phyloP scores from a whole-genome alignment of 345 rosid genomes.

The Acer yangbiense region DNA sequence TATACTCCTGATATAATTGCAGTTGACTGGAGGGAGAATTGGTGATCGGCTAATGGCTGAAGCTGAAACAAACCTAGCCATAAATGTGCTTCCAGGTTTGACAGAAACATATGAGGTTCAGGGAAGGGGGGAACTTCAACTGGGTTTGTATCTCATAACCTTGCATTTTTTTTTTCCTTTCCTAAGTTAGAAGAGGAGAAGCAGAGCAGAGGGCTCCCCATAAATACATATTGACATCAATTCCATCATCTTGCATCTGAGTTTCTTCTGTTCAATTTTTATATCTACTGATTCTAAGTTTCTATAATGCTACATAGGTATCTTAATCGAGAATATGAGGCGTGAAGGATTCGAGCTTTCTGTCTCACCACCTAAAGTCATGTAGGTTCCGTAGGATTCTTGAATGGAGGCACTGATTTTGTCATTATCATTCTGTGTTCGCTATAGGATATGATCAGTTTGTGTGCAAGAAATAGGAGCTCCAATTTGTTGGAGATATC shows the following conservation, averaged over 20 bases:
- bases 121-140: conserved; percentile 99
- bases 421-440: conserved; percentile 1
- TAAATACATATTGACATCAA: not conserved
- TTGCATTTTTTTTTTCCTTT: conserved; percentile 17
- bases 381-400: conserved; percentile 54
- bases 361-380: conserved; percentile 96
- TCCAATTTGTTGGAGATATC: not conserved
- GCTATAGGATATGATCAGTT: not conserved
- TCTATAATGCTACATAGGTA: conserved; percentile 54
- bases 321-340: conserved; percentile 98
- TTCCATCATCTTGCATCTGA: not conserved
- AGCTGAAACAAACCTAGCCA: conserved; percentile 98
- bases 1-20: conserved; percentile 28
- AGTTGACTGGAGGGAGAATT: conserved; percentile 94
- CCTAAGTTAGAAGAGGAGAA: not conserved
- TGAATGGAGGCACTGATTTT: conserved; percentile 9
- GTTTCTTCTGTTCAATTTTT: not conserved
- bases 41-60: conserved; percentile 89
- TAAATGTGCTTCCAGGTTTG: conserved; percentile 84
- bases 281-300: conserved; percentile 21
- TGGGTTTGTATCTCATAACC: conserved; percentile 55
- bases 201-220: not conserved
- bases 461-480: not conserved
- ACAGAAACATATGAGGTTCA: conserved; percentile 95
- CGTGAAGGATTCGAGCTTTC: conserved; percentile 98